A percentile compares a stretch with the other conserved stretches of the same genome.
These are phyloP conservation scores for Rauvolfia tetraphylla DNA, from an alignment of 257 asterid genomes.

Conservation along the genomic window DNA sequence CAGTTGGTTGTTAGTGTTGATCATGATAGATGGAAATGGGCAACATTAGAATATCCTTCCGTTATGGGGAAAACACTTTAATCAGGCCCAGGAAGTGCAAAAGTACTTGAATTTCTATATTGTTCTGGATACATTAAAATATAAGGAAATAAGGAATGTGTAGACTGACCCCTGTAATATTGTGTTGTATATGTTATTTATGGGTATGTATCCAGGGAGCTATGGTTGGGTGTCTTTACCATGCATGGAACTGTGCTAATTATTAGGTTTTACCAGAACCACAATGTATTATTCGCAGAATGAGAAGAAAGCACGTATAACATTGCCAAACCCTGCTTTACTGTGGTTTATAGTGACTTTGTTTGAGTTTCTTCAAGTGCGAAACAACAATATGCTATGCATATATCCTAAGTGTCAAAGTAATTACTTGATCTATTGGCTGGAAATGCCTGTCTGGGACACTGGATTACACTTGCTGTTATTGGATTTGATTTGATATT, in stretches of 20 bases:
- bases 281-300: not conserved
- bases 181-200: not conserved
- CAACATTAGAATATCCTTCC: not conserved
- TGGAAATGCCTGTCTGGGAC: not conserved
- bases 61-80: too few relatives aligned
- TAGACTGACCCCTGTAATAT: not conserved
- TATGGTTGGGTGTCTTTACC: not conserved
- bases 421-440: not conserved
- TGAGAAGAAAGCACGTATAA: not conserved
- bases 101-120: not conserved
- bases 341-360: not conserved
- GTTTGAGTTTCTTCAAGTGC: not conserved
- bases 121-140: not conserved
- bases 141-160: not conserved
- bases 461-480: not conserved
- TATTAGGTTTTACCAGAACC: not conserved
- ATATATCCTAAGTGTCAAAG: not conserved
- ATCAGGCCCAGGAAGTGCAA: not conserved
- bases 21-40: not conserved
- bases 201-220: not conserved
- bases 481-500: not conserved
- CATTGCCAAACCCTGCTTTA: not conserved
- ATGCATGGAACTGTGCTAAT: not conserved
- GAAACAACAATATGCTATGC: too few relatives aligned
- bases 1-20: not conserved